These are phyloP conservation scores for Neurospora sp. DNA, from an alignment of 495 filamentous ascomycete species.

Conservation along the genomic window DNA sequence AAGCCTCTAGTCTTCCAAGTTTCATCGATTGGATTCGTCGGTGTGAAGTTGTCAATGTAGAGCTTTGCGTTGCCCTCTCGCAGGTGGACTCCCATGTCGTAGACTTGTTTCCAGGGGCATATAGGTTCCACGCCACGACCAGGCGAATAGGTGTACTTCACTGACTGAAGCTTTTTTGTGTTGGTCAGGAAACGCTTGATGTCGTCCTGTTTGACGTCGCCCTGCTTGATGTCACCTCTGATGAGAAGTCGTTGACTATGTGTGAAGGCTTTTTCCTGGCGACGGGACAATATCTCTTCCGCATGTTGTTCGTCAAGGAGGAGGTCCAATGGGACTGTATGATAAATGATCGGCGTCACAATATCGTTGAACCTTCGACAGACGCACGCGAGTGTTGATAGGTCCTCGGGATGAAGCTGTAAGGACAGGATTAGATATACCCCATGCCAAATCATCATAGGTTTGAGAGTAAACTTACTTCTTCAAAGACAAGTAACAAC, in stretches of 20 bases:
- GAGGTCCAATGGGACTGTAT: slow-evolving; percentile 12
- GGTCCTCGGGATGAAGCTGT: background rate
- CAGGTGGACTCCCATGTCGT: background rate
- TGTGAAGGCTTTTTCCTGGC: slow-evolving; percentile 8
- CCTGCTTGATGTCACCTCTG: background rate
- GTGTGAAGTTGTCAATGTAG: background rate
- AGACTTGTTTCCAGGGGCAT: background rate
- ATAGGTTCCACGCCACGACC: background rate
- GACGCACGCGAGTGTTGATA: background rate
- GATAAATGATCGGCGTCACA: slow-evolving; percentile 18
- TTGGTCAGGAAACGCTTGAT: background rate
- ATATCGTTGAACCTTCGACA: slow-evolving; percentile 16
- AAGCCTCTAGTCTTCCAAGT: background rate
- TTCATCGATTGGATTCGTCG: background rate
- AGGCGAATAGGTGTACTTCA: background rate
- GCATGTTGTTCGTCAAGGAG: slow-evolving; percentile 9
- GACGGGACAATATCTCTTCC: slow-evolving; percentile 7
- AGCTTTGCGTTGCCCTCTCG: background rate
- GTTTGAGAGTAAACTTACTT: slow-evolving; percentile 5
- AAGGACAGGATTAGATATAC: background rate
- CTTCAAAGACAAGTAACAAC: slow-evolving; percentile 16
- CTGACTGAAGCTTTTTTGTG: background rate
- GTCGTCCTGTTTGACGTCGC: background rate
- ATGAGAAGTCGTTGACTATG: slow-evolving; percentile 17
- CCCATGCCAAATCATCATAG: background rate